phyloP scores from a whole-genome alignment of 225 moss, liverwort and hornwort species.

The Thuidium tamariscinum region DNA sequence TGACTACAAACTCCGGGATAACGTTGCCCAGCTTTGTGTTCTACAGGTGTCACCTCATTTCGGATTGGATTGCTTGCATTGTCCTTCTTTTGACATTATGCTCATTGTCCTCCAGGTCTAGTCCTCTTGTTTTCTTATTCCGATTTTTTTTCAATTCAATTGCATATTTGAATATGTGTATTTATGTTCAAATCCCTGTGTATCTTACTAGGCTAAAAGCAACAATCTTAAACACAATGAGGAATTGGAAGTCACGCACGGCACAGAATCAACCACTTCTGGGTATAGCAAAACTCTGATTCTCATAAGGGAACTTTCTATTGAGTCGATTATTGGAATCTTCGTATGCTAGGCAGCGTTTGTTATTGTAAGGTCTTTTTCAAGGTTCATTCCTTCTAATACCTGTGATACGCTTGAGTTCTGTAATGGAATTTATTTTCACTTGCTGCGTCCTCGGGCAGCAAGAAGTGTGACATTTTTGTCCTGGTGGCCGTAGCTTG shows the following conservation, averaged over 20 bases:
- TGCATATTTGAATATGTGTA: not conserved
- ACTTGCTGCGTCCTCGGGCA: not conserved
- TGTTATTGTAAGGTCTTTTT: not conserved
- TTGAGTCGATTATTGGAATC: not conserved
- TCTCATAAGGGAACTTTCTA: not conserved
- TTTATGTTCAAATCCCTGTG: not conserved
- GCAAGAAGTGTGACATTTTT: not conserved
- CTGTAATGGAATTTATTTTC: not conserved
- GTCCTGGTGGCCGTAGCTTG: not conserved
- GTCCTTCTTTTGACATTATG: not conserved
- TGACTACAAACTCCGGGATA: slow-evolving; percentile 63
- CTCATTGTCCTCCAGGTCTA: not conserved
- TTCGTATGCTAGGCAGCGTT: not conserved
- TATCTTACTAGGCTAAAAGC: slow-evolving; percentile 19
- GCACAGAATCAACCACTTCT: slow-evolving; percentile 11
- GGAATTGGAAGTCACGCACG: not conserved
- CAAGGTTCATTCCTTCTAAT: not conserved
- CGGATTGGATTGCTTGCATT: not conserved
- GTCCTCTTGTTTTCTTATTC: not conserved
- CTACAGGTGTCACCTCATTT: slow-evolving; percentile 41
- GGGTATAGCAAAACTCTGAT: slow-evolving; percentile 23
- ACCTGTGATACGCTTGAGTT: not conserved
- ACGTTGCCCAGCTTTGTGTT: slow-evolving; percentile 95
- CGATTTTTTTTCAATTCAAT: not conserved
- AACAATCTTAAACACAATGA: not conserved